Conservation (phyloP, 495 filamentous ascomycete genomes). For the Neurospora sp. region DNA sequence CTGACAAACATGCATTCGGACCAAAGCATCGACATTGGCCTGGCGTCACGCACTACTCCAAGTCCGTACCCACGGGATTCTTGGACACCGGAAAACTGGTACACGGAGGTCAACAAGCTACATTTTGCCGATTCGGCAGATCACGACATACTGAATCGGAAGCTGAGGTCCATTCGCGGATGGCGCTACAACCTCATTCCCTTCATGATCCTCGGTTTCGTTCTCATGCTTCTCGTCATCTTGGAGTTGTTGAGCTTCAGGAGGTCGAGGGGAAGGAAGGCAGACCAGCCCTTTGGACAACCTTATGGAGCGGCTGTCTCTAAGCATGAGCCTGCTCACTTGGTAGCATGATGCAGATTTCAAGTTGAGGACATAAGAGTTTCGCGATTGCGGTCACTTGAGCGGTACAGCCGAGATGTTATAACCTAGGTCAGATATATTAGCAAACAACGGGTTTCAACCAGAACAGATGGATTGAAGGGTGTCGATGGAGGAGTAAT, state of each 20-base stretch:
- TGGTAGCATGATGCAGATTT: neutral
- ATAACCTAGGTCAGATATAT: neutral
- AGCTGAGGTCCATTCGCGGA: constrained; percentile 35
- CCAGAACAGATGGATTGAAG: neutral
- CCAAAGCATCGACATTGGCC: constrained; percentile 28
- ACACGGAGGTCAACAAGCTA: constrained; percentile 31
- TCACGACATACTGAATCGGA: constrained; percentile 26
- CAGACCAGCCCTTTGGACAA: neutral
- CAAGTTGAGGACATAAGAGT: neutral
- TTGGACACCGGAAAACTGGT: constrained; percentile 52
- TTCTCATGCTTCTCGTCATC: constrained; percentile 36
- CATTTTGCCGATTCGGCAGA: neutral
- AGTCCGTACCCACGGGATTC: constrained; percentile 31
- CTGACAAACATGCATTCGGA: constrained; percentile 30
- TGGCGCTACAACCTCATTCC: constrained; percentile 48
- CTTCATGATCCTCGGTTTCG: constrained; percentile 37
- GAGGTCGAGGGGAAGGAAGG: neutral
- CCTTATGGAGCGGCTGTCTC: neutral
- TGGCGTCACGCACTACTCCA: constrained; percentile 24
- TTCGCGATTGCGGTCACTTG: neutral
- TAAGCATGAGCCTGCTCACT: neutral
- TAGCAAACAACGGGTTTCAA: neutral
- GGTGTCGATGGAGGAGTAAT: neutral
- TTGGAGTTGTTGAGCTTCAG: constrained; percentile 19
- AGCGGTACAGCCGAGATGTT: neutral